Evolutionary conservation across 192 early-diverging fungal genomes (phyloP).

Genomic region (Coemansia sp.): DNA sequence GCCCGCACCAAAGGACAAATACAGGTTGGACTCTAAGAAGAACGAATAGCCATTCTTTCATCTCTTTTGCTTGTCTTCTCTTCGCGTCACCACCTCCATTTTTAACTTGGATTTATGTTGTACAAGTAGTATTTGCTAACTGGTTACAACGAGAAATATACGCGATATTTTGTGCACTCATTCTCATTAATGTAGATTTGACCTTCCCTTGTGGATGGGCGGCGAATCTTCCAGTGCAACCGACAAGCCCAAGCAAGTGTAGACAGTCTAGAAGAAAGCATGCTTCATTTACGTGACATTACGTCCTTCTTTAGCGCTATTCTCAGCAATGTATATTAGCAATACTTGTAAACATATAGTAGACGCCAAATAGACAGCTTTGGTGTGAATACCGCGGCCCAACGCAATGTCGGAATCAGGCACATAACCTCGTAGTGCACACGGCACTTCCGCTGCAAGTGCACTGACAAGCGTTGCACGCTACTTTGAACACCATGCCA

Average conservation of each 20-base stretch:
- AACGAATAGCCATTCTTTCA: conserved; percentile 15
- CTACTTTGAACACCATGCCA: conserved; percentile 12
- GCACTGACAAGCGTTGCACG: conserved; percentile 34
- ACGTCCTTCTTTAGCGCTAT: not conserved
- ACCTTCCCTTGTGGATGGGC: conserved; percentile 54
- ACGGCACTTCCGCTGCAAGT: conserved; percentile 20
- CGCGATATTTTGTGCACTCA: not conserved
- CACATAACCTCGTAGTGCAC: conserved; percentile 37
- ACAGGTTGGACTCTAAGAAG: conserved; percentile 59
- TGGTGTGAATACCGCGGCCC: not conserved
- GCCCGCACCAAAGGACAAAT: conserved; percentile 47
- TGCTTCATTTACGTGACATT: not conserved
- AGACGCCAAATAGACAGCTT: not conserved
- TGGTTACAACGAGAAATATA: not conserved
- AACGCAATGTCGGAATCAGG: not conserved
- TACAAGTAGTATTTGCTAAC: not conserved
- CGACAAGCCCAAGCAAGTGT: conserved; percentile 46
- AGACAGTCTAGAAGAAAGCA: not conserved
- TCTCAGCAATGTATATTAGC: conserved; percentile 6
- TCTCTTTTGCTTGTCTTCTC: conserved; percentile 7
- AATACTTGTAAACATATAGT: not conserved
- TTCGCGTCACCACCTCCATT: not conserved
- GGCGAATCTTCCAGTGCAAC: conserved; percentile 6
- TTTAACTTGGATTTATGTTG: not conserved
- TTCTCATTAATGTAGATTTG: conserved; percentile 34